Evolutionary conservation across 306 rosid genomes (phyloP).

Genomic region (Vigna trinervia): DNA sequence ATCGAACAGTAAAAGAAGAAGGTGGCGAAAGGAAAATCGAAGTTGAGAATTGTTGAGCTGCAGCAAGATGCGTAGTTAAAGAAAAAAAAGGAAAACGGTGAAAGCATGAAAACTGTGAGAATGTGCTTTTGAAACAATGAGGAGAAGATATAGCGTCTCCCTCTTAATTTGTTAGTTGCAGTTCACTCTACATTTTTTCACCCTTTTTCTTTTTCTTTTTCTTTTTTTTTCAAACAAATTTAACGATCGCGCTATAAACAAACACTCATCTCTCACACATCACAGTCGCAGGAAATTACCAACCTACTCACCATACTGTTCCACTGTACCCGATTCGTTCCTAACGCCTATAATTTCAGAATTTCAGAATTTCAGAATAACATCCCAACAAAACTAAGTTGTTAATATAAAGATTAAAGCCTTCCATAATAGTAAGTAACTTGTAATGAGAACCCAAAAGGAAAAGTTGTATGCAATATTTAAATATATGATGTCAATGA

Average conservation of each 20-base stretch:
- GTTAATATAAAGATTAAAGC: too few relatives aligned
- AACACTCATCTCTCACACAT: not conserved
- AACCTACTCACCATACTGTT: not conserved
- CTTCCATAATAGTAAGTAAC: too few relatives aligned
- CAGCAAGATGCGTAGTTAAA: not conserved
- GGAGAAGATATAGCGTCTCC: conserved; percentile 66
- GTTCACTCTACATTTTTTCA: conserved; percentile 35
- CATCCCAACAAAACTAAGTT: not conserved
- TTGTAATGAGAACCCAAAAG: not conserved
- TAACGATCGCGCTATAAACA: conserved; percentile 52
- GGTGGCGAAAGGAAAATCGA: not conserved
- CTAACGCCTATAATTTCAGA: not conserved
- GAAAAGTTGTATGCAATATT: not conserved
- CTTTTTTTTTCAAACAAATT: conserved; percentile 29
- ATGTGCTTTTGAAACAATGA: conserved; percentile 34
- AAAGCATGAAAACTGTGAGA: conserved; percentile 15
- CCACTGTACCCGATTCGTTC: not conserved
- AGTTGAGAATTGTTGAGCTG: conserved; percentile 16
- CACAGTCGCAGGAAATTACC: not conserved
- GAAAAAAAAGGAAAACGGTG: not conserved
- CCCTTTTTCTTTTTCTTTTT: not conserved
- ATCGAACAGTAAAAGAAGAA: not conserved
- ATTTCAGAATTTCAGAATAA: not conserved
- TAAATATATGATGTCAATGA: too few relatives aligned
- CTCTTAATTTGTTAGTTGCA: conserved; percentile 51